Evolutionary conservation across 2,329 filamentous ascomycete species (phyloP).

Genomic region (Juglanconis oblonga): DNA sequence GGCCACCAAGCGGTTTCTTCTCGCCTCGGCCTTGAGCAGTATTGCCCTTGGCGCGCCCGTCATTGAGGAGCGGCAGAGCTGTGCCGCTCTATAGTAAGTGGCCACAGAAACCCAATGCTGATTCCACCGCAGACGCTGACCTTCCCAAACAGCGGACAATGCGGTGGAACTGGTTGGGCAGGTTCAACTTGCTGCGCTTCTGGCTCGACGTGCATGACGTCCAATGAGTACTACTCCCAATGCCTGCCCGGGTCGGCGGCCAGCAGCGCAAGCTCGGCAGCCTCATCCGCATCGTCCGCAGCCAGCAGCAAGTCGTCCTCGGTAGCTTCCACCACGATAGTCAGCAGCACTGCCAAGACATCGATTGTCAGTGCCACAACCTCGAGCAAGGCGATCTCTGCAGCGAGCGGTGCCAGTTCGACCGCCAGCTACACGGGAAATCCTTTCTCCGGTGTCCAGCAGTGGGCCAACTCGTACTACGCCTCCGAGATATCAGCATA

Average conservation of each 20-base stretch:
- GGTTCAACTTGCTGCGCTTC: conserved; percentile 43
- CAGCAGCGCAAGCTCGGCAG: conserved; percentile 19
- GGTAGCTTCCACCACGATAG: conserved; percentile 20
- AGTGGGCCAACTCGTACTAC: conserved; percentile 55
- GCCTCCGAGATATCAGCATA: conserved; percentile 50
- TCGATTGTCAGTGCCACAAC: conserved; percentile 27
- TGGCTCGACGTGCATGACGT: conserved; percentile 35
- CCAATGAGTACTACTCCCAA: conserved; percentile 38
- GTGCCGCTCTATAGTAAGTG: conserved; percentile 28
- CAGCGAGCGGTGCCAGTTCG: conserved; percentile 23
- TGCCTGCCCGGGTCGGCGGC: conserved; percentile 27
- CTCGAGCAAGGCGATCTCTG: conserved; percentile 23
- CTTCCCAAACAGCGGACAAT: conserved; percentile 31
- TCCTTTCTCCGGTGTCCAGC: conserved; percentile 47
- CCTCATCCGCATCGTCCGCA: conserved; percentile 17
- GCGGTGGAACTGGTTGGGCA: conserved; percentile 42
- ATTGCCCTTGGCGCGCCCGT: conserved; percentile 37
- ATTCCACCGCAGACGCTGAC: conserved; percentile 2
- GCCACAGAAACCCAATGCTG: not conserved
- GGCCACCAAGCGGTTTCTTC: conserved; percentile 25
- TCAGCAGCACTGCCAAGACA: conserved; percentile 22
- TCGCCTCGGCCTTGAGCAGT: conserved; percentile 34
- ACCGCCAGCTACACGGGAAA: conserved; percentile 50
- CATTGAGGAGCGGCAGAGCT: conserved; percentile 1
- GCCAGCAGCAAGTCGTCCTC: not conserved